A percentile compares a stretch with the other conserved stretches of the same genome.
These are phyloP conservation scores for Penicillium occitanis DNA, from an alignment of 2,329 filamentous ascomycete genomes.

Conservation along the genomic window DNA sequence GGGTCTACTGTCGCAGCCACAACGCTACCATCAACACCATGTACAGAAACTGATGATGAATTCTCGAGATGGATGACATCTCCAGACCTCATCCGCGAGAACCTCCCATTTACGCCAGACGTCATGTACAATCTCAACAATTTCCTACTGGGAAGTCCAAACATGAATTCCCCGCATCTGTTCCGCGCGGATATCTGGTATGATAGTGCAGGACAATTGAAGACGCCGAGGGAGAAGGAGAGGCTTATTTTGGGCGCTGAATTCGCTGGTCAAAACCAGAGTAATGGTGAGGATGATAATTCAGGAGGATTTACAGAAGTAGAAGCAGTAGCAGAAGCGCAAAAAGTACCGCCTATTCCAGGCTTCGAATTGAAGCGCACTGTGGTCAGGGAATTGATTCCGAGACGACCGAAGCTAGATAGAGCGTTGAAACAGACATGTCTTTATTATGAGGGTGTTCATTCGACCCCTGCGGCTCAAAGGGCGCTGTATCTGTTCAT, in stretches of 20 bases:
- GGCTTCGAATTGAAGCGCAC: slow-evolving; percentile 55
- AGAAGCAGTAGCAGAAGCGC: slow-evolving; percentile 10
- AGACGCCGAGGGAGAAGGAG: slow-evolving; percentile 37
- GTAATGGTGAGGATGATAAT: background rate
- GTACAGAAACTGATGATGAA: background rate
- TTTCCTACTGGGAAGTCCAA: slow-evolving; percentile 53
- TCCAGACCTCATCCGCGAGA: slow-evolving; percentile 29
- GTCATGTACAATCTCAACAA: slow-evolving; percentile 53
- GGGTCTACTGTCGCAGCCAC: background rate
- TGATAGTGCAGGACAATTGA: slow-evolving; percentile 48
- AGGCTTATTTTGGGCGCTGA: slow-evolving; percentile 4
- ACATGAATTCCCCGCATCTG: slow-evolving; percentile 58
- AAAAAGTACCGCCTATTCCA: slow-evolving; percentile 27
- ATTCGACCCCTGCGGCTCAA: slow-evolving; percentile 24
- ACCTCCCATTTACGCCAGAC: slow-evolving; percentile 29
- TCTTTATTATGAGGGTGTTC: slow-evolving; percentile 57
- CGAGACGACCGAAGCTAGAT: slow-evolving; percentile 77
- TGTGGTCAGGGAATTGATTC: slow-evolving; percentile 75
- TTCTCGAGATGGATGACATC: slow-evolving; percentile 32
- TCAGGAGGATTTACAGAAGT: slow-evolving; percentile 1
- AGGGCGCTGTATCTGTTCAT: slow-evolving; percentile 67
- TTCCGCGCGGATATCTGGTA: slow-evolving; percentile 63
- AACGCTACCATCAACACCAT: background rate
- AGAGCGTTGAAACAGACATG: slow-evolving; percentile 77
- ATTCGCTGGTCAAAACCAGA: background rate